Percentiles rank a stretch among this genome's conserved stretches.
Conservation (phyloP, 2,329 filamentous ascomycete genomes). For the Aurifilum marmelostoma region DNA sequence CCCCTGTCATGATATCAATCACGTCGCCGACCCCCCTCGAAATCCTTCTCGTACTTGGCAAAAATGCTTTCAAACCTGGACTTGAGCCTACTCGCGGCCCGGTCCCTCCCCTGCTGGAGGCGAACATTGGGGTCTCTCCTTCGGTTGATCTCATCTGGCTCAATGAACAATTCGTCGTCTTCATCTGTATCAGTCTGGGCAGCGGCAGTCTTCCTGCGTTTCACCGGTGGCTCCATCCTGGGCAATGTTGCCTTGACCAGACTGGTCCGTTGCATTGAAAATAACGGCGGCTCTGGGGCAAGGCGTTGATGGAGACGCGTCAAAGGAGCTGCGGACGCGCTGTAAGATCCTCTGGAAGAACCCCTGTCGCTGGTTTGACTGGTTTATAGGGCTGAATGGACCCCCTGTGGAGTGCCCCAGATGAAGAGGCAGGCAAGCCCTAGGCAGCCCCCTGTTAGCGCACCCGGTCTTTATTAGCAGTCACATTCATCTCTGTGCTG, state of each 20-base stretch:
- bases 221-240: constrained; percentile 61
- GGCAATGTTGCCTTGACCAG: not conserved
- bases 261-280: not conserved
- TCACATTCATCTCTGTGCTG: constrained; percentile 3
- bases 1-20: constrained; percentile 80
- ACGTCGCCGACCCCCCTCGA: constrained; percentile 84
- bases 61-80: constrained; percentile 88
- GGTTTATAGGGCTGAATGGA: constrained; percentile 23
- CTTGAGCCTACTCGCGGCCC: constrained; percentile 74
- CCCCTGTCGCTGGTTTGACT: constrained; percentile 9
- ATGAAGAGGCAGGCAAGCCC: constrained; percentile 9
- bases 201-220: constrained; percentile 61
- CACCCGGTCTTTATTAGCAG: not conserved
- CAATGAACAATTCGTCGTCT: constrained; percentile 50
- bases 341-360: not conserved
- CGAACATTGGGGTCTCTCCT: constrained; percentile 58
- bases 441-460: constrained; percentile 19
- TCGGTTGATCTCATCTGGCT: constrained; percentile 50
- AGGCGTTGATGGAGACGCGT: constrained; percentile 19
- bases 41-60: constrained; percentile 83
- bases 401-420: not conserved
- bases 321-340: constrained; percentile 11
- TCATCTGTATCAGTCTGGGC: constrained; percentile 44
- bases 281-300: not conserved
- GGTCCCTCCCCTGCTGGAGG: constrained; percentile 63